A percentile compares a stretch with the other conserved stretches of the same genome.
These are phyloP conservation scores for Hortaea sp. DNA, from an alignment of 2,329 filamentous ascomycete genomes.

Conservation along the genomic window DNA sequence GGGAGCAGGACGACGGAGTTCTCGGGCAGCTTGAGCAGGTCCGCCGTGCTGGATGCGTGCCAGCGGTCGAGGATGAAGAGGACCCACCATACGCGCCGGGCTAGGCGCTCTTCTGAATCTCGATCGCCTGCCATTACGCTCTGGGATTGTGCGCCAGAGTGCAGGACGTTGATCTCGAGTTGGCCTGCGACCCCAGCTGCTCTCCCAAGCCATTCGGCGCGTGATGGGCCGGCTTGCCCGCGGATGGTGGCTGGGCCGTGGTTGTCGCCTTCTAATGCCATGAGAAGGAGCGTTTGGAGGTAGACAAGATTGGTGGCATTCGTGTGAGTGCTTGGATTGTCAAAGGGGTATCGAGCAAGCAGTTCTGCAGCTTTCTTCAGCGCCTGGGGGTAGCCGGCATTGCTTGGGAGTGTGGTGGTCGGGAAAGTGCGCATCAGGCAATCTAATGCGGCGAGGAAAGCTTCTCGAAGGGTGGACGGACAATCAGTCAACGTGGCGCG, in stretches of 20 bases:
- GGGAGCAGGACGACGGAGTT: slow-evolving; percentile 50
- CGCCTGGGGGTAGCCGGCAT: slow-evolving; percentile 25
- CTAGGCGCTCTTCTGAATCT: slow-evolving; percentile 53
- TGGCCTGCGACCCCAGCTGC: slow-evolving; percentile 57
- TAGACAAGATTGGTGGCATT: slow-evolving; percentile 43
- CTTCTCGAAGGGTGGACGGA: slow-evolving; percentile 48
- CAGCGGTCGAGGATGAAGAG: slow-evolving; percentile 62
- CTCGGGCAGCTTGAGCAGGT: slow-evolving; percentile 53
- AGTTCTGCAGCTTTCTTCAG: slow-evolving; percentile 35
- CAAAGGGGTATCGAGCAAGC: slow-evolving; percentile 35
- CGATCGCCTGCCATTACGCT: slow-evolving; percentile 37
- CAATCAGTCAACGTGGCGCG: slow-evolving; percentile 48
- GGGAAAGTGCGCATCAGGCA: slow-evolving; percentile 48
- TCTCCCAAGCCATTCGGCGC: slow-evolving; percentile 49
- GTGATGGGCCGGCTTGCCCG: slow-evolving; percentile 38
- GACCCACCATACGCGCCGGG: slow-evolving; percentile 60
- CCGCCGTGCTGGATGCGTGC: slow-evolving; percentile 59
- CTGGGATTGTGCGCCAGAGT: slow-evolving; percentile 21
- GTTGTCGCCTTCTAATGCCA: slow-evolving; percentile 57
- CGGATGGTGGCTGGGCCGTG: slow-evolving; percentile 37
- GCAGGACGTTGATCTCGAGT: slow-evolving; percentile 49
- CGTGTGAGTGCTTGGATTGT: slow-evolving; percentile 31
- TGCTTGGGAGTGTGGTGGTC: slow-evolving; percentile 27
- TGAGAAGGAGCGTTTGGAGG: slow-evolving; percentile 56
- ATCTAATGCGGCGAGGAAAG: slow-evolving; percentile 55